phyloP scores from a whole-genome alignment of 202 grass and related monocot species.

The Brachypodium distachyon region DNA sequence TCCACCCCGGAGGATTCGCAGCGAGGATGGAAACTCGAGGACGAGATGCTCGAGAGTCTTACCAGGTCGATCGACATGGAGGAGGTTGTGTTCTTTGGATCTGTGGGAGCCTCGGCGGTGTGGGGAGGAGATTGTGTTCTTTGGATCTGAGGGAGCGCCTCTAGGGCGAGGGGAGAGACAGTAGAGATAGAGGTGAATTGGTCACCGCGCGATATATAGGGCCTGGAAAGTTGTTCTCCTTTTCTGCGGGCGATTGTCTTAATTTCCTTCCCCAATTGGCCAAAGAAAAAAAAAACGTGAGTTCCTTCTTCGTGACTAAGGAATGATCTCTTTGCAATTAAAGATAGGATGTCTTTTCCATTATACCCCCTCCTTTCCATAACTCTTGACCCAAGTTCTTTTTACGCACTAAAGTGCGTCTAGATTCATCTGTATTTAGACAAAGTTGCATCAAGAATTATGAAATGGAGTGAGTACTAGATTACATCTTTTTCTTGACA shows the following conservation, averaged over 20 bases:
- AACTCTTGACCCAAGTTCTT: too few species aligned
- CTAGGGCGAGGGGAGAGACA: background rate
- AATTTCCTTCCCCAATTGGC: background rate
- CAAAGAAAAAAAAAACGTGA: background rate
- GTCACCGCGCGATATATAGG: background rate
- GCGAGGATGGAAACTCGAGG: background rate
- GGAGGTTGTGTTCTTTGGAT: background rate
- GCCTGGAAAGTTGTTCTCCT: background rate
- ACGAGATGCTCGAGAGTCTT: background rate
- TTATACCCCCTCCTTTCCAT: too few species aligned
- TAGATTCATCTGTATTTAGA: too few species aligned
- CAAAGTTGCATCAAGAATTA: too few species aligned
- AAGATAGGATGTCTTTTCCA: too few species aligned
- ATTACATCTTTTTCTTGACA: too few species aligned
- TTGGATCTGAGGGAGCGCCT: too few species aligned
- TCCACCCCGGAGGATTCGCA: background rate
- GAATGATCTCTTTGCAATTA: too few species aligned
- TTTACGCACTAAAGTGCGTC: too few species aligned
- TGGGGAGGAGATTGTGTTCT: background rate
- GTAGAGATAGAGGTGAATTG: background rate
- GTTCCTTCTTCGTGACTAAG: too few species aligned
- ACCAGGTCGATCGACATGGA: background rate
- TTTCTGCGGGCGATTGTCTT: background rate
- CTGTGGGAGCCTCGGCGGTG: background rate
- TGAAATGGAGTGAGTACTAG: too few species aligned